A percentile compares a stretch with the other conserved stretches of the same genome.
These are phyloP conservation scores for Pisolithus tinctorius DNA, from an alignment of 768 basidiomycete genomes.

Conservation along the genomic window DNA sequence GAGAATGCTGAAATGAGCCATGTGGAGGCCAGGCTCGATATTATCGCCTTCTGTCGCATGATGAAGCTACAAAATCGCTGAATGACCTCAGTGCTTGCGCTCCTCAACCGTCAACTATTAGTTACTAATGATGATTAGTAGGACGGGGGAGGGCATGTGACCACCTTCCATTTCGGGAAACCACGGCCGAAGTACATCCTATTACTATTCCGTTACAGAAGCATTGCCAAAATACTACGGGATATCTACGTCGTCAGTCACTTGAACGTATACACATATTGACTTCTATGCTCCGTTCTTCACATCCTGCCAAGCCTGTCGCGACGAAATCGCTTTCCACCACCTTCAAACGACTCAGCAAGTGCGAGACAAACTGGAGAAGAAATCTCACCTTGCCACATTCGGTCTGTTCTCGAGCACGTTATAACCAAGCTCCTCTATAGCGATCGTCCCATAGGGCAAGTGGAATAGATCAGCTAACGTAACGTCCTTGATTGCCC, in stretches of 20 bases:
- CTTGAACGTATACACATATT: neutral
- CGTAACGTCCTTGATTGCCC: slow-evolving; percentile 29
- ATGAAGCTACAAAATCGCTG: neutral
- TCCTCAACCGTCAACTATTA: too few species aligned
- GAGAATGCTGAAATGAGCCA: neutral
- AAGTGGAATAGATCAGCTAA: slow-evolving; percentile 42
- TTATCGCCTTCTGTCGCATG: neutral
- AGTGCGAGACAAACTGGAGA: too few species aligned
- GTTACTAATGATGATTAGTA: too few species aligned
- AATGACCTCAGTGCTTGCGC: neutral
- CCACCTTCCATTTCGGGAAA: too few species aligned
- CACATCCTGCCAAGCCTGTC: slow-evolving; percentile 43
- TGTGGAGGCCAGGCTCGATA: neutral
- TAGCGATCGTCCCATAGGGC: slow-evolving; percentile 28
- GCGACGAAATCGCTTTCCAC: slow-evolving; percentile 43
- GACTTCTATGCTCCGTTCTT: slow-evolving; percentile 26
- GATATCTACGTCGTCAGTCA: neutral
- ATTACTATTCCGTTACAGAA: neutral
- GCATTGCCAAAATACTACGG: neutral
- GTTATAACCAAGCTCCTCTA: slow-evolving; percentile 18
- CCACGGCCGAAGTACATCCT: too few species aligned
- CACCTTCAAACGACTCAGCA: slow-evolving; percentile 29
- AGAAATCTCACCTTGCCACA: slow-evolving; percentile 17
- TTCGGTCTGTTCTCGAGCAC: slow-evolving; percentile 19
- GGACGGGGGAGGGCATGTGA: too few species aligned